Evolutionary conservation across 1,284 basidiomycete genomes (phyloP), one percentile per base, ranked within the genome.

Genomic region (Prillingera fragicola): DNA sequence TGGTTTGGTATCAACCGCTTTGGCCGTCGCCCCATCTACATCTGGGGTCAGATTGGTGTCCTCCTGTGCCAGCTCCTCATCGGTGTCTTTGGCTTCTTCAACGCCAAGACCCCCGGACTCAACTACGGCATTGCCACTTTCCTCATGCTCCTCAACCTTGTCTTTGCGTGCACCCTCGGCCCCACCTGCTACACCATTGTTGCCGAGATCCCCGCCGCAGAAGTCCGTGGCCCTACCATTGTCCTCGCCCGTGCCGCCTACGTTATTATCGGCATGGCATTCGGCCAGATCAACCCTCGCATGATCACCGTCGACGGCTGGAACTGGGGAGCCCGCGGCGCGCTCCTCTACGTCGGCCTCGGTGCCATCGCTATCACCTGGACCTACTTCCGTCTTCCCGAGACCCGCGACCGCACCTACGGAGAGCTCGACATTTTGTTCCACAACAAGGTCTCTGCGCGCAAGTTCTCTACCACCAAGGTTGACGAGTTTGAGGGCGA

Each of bases 221-320:
- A 43, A 4, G 32, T 69, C 14, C 33, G 71, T 67, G 41, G 55
- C 63, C 75, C 74, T 52, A 70, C 74, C 2, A 67, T 76, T 55
- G 74, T 71, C 2, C 61, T 76, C 8, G 65, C 70, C 2, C 67
- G 75, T 19, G 65, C 65, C 39, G 50, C 62, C 3, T 76, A 75
- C 61, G 64, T 61, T 42, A 51, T 67, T 19, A 65, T 60, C 29
- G 66, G 67, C 41, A 65, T 72, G 47, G 60, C 74, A 43, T 41
- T 34, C 34, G 36, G 38, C 23, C 54, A 55, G 27, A 43, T 62
- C 25, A 66, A 65, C n/a, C 74, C 74, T 3, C 59, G 71, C 34
- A 71, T 74, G 71, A 59, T 75, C 27, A 67, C 59, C 48, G 62
- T 68, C 1, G 53, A 47, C 1, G 65, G 60, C 6, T 75, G 74